Evolutionary conservation across 768 basidiomycete genomes (phyloP).

Genomic region (Mycena albidolilacea): DNA sequence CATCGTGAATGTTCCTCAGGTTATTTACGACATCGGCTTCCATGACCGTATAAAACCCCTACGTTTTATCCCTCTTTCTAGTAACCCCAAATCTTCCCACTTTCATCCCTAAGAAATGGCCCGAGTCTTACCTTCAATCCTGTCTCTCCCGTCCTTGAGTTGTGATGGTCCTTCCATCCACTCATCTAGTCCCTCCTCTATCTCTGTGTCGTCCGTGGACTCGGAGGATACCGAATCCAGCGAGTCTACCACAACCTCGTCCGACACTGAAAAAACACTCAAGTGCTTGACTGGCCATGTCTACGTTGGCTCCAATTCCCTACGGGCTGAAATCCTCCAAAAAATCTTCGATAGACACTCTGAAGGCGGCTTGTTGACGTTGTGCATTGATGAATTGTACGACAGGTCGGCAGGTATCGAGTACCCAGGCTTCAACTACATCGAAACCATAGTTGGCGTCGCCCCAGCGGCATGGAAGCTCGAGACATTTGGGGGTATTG

Average conservation of each 20-base stretch:
- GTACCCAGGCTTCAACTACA: slow-evolving; percentile 29
- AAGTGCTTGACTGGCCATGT: slow-evolving; percentile 41
- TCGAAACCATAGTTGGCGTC: slow-evolving; percentile 25
- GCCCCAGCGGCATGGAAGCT: slow-evolving; percentile 10
- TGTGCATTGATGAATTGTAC: slow-evolving; percentile 46
- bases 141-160: slow-evolving; percentile 21
- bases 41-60: slow-evolving; percentile 20
- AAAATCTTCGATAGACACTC: slow-evolving; percentile 53
- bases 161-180: slow-evolving; percentile 4
- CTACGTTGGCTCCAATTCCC: slow-evolving; percentile 40
- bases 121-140: slow-evolving; percentile 21
- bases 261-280: not conserved
- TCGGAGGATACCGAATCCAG: slow-evolving; percentile 27
- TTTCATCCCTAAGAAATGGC: slow-evolving; percentile 19
- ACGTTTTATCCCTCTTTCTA: not conserved
- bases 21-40: slow-evolving; percentile 14
- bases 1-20: slow-evolving; percentile 18
- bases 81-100: slow-evolving; percentile 4
- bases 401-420: not conserved
- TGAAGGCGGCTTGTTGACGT: slow-evolving; percentile 47
- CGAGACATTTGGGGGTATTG: not conserved
- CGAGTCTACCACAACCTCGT: slow-evolving; percentile 18
- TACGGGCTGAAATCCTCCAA: slow-evolving; percentile 44
- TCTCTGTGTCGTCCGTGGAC: slow-evolving; percentile 22
- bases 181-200: slow-evolving; percentile 19